Evolutionary conservation across 176 grass and related monocot species (phyloP), one percentile per base, ranked within the genome.

Genomic region (Musa acuminata): DNA sequence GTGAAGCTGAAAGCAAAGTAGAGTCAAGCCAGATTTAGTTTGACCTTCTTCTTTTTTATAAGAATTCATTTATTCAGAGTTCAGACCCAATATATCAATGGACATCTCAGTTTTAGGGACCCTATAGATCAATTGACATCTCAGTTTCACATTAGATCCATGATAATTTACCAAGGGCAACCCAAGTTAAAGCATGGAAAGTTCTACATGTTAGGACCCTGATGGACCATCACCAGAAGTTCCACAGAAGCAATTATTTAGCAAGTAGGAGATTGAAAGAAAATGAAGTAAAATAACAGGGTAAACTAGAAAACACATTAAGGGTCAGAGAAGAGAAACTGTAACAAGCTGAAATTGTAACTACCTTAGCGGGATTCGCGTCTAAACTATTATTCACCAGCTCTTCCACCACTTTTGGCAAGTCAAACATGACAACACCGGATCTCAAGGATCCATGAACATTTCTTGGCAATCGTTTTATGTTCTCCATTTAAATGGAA

Each of bases 321-420:
- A 14, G 24, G 16, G 27, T 12, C 6, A 11, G 16, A 43, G 4
- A 67, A 67, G 3, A 67, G 25, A 67, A 43, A 35, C 1, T 43
- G 64, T 67, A 35, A 65, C 6, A 27, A 65, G 13, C n/a, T 53
- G 52, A 71, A 50, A 62, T 11, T 12, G 43, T 62, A 51, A 48
- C 4, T 77, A 93, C 90, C 94, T 93, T 98, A 55, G 11, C 84
- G 11, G 84, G 79, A 78, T 81, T 79, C n/a, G 94, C 86, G 78
- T 93, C 90, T 55, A 98, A 82, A 82, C 85, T 90, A 54, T 98
- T 98, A 75, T 98, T 89, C 49, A 91, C 57, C 82, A 93, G 78
- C 67, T 98, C 94, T 85, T 98, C 94, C 12, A 93, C 83, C 24
- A 93, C 88, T 75, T 88, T 98, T 17, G 86, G 78, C 25, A 93